Evolutionary conservation across 345 rosid genomes (phyloP), one percentile per base, ranked within the genome.

Genomic region (Iberis pinnata): DNA sequence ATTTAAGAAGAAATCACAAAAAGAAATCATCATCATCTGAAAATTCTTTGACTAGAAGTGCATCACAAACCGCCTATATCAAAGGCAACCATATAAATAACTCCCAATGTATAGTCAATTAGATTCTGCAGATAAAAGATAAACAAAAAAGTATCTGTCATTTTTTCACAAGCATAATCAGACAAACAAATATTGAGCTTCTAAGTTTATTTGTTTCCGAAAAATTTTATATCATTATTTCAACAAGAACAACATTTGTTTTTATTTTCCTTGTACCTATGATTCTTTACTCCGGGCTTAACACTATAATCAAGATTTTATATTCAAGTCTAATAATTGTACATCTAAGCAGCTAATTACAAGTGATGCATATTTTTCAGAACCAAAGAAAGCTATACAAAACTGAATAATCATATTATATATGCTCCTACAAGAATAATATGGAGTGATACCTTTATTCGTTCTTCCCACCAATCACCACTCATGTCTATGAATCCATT

Each of bases 1-100:
- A 12, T 20, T 20, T 5, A 18, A 40, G 15, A 22, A 6, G 25
- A 2, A 22, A 2, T 22, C 25, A 22, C n/a, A n/a, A n/a, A n/a
- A n/a, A n/a, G n/a, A 92, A 92, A 77, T 92, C 80, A 51, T 77
- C 93, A 69, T 78, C 76, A 20, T 69, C 74, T 48, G 78, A 76
- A 60, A 92, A 75, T 59, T 76, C 88, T 69, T 77, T 70, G 45
- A 83, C 73, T n/a, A n/a, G n/a, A 22, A 22, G 3, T 22, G 25
- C 6, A 22, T 22, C 3, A 22, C 25, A 22, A 22, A 22, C 25
- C 38, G 88, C 95, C 98, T 90, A 75, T 37, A 22, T 22, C 25
- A 22, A 22, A 22, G 25, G 3, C 6, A 22, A 39, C 35, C 39
- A 60, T 27, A 53, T 67, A 9, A 53, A 52, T 53, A 39, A 39